These are phyloP conservation scores for Hanseniaspora valbyensis DNA, from an alignment of 805 yeast genomes.

Conservation along the genomic window DNA sequence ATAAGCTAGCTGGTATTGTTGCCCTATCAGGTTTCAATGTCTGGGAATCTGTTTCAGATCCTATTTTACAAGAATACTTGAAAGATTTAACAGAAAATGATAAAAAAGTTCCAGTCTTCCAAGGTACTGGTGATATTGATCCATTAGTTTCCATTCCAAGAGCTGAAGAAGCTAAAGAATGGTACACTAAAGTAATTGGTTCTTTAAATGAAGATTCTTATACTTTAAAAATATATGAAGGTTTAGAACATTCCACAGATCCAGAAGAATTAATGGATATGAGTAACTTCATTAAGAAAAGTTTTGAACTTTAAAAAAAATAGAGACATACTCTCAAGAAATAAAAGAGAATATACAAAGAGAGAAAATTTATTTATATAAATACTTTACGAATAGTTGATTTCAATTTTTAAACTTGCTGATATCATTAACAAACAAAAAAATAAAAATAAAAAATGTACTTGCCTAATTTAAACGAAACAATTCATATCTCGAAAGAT, in stretches of 20 bases:
- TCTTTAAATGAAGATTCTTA: constrained; percentile 30
- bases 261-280: constrained; percentile 57
- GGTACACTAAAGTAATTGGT: constrained; percentile 29
- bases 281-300: constrained; percentile 34
- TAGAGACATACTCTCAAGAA: not conserved
- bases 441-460: constrained; percentile 7
- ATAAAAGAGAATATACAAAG: not conserved
- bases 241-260: constrained; percentile 56
- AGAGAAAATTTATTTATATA: not conserved
- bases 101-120: constrained; percentile 59
- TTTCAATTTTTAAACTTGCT: too few relatives aligned
- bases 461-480: constrained; percentile 14
- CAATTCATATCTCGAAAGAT: constrained; percentile 5
- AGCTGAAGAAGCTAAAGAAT: constrained; percentile 34
- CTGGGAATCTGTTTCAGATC: constrained; percentile 21
- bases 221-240: constrained; percentile 45
- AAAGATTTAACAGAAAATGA: constrained; percentile 35
- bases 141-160: constrained; percentile 40
- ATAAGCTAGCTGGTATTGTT: constrained; percentile 67
- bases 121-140: constrained; percentile 79
- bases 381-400: not conserved
- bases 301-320: not conserved
- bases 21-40: constrained; percentile 68
- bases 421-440: not conserved
- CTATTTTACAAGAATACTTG: constrained; percentile 17